These are phyloP conservation scores for Cyclaneusma minus DNA, from an alignment of 2,329 filamentous ascomycete species.

Conservation along the genomic window DNA sequence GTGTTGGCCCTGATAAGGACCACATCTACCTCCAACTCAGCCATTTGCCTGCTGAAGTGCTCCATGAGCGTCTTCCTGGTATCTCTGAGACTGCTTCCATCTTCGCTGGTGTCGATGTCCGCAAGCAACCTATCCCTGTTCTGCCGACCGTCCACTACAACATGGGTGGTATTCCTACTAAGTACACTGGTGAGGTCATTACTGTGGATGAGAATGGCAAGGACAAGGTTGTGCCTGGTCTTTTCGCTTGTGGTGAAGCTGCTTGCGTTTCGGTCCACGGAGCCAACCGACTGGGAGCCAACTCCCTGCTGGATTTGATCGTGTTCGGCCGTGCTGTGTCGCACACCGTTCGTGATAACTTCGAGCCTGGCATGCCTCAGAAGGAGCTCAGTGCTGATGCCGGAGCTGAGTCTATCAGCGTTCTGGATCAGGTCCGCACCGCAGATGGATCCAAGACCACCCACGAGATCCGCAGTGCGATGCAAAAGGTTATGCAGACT, in stretches of 20 bases:
- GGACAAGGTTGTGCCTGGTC: slow-evolving; percentile 84
- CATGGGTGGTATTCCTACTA: slow-evolving; percentile 98
- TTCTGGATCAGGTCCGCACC: slow-evolving; percentile 73
- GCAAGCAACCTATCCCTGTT: slow-evolving; percentile 92
- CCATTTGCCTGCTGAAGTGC: slow-evolving; percentile 80
- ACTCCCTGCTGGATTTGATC: slow-evolving; percentile 92
- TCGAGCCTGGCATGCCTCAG: slow-evolving; percentile 67
- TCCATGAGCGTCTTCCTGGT: slow-evolving; percentile 92
- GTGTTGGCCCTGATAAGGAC: slow-evolving; percentile 93
- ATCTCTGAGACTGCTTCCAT: slow-evolving; percentile 98
- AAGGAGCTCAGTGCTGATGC: slow-evolving; percentile 71
- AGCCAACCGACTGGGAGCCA: slow-evolving; percentile 93
- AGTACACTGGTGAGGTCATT: slow-evolving; percentile 92
- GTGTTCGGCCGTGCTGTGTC: slow-evolving; percentile 96
- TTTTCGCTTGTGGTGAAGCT: slow-evolving; percentile 94
- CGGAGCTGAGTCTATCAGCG: slow-evolving; percentile 72
- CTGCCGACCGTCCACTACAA: slow-evolving; percentile 98
- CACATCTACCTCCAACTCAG: slow-evolving; percentile 97
- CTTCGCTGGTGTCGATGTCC: slow-evolving; percentile 92
- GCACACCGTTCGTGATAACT: slow-evolving; percentile 92
- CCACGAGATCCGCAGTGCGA: slow-evolving; percentile 72
- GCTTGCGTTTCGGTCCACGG: slow-evolving; percentile 97
- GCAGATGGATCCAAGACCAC: slow-evolving; percentile 77
- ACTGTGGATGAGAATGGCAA: slow-evolving; percentile 74
- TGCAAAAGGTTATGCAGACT: slow-evolving; percentile 98